These are phyloP conservation scores for Perkinsus olseni DNA, from an alignment of 169 alveolate species.

Conservation along the genomic window DNA sequence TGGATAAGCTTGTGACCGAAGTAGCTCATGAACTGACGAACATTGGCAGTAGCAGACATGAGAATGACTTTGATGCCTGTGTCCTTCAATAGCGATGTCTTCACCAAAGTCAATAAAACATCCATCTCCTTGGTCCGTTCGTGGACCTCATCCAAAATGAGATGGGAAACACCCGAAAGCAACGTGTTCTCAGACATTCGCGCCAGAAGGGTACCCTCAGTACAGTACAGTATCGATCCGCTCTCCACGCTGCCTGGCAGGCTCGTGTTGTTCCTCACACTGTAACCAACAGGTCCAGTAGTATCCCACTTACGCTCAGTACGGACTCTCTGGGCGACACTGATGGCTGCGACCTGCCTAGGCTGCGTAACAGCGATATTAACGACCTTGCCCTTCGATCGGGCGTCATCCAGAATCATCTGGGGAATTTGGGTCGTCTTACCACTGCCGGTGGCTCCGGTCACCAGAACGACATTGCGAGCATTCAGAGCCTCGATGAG, in stretches of 20 bases:
- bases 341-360: conserved; percentile 13
- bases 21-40: background rate
- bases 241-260: conserved; percentile 35
- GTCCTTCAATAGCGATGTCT: background rate
- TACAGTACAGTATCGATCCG: background rate
- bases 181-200: conserved; percentile 50
- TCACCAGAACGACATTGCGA: conserved; percentile 43
- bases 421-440: conserved; percentile 76
- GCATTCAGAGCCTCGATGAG: conserved; percentile 73
- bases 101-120: conserved; percentile 14
- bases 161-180: conserved; percentile 7
- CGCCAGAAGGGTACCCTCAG: background rate
- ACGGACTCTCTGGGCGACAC: conserved; percentile 6
- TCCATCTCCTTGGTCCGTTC: conserved; percentile 42
- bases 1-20: background rate
- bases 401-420: conserved; percentile 3
- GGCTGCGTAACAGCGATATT: conserved; percentile 14
- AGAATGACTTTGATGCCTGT: background rate
- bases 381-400: background rate
- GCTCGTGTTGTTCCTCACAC: conserved; percentile 19
- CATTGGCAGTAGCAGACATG: conserved; percentile 11
- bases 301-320: background rate
- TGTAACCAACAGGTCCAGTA: background rate
- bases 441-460: conserved; percentile 86
- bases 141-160: conserved; percentile 50